These are phyloP conservation scores for Pleurotus tuber-regium DNA, from an alignment of 768 basidiomycete species.

Conservation along the genomic window DNA sequence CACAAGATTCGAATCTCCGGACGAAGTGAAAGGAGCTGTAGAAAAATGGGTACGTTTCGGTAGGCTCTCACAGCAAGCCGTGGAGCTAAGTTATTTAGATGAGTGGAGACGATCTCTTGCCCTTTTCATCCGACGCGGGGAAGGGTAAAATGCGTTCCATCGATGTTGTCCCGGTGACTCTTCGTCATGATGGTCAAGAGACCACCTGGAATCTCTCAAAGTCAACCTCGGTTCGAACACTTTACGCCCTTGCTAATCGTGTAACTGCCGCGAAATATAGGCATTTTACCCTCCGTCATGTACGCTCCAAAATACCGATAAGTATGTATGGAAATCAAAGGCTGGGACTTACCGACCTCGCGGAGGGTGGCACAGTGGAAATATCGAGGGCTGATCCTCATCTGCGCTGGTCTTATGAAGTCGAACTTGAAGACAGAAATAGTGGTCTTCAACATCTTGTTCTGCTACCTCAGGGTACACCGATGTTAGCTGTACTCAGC, in stretches of 20 bases:
- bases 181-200: slow-evolving; percentile 11
- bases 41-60: slow-evolving; percentile 16
- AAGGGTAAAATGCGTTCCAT: neutral
- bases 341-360: slow-evolving; percentile 13
- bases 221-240: slow-evolving; percentile 14
- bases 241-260: slow-evolving; percentile 23
- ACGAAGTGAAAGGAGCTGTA: slow-evolving; percentile 12
- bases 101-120: slow-evolving; percentile 13
- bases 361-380: slow-evolving; percentile 17
- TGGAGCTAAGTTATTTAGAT: slow-evolving; percentile 9
- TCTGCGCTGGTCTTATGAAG: slow-evolving; percentile 9
- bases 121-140: neutral
- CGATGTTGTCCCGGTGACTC: slow-evolving; percentile 11
- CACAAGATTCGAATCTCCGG: slow-evolving; percentile 1
- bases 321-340: slow-evolving; percentile 11
- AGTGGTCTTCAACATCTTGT: slow-evolving; percentile 7
- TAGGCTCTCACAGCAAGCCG: too few relatives aligned
- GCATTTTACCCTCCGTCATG: slow-evolving; percentile 14
- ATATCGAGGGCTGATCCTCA: slow-evolving; percentile 11
- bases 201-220: slow-evolving; percentile 17
- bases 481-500: slow-evolving; percentile 18
- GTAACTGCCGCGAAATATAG: slow-evolving; percentile 18
- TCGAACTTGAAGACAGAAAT: slow-evolving; percentile 11
- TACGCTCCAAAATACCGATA: slow-evolving; percentile 11
- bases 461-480: slow-evolving; percentile 16